phyloP scores from a whole-genome alignment of 306 rosid species.

The Bauhinia variegata region DNA sequence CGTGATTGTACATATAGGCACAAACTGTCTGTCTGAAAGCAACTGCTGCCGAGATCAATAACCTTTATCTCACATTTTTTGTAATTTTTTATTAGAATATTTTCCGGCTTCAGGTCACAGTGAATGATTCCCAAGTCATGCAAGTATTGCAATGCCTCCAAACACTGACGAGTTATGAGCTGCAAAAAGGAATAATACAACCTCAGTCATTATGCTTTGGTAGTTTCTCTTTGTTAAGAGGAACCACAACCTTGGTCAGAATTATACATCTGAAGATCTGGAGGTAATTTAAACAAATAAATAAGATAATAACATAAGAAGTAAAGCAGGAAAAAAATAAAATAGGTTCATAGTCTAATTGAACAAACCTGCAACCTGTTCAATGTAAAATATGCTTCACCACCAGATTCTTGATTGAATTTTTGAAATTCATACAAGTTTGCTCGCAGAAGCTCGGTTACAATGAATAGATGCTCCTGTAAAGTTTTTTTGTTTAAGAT shows the following conservation, averaged over 20 bases:
- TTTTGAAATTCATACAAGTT: conserved; percentile 95
- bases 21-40: conserved; percentile 81
- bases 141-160: conserved; percentile 91
- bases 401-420: conserved; percentile 91
- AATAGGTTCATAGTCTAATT: conserved; percentile 20
- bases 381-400: conserved; percentile 78
- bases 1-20: conserved; percentile 95
- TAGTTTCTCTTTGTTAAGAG: conserved; percentile 14
- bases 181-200: conserved; percentile 41
- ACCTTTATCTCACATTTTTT: conserved; percentile 85
- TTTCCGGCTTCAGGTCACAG: conserved; percentile 97
- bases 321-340: conserved; percentile 7
- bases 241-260: conserved; percentile 10
- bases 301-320: background rate
- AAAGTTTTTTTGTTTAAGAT: conserved; percentile 28
- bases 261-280: conserved; percentile 4
- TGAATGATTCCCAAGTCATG: conserved; percentile 88
- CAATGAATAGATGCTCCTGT: conserved; percentile 96
- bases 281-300: background rate
- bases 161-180: conserved; percentile 84
- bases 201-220: conserved; percentile 29
- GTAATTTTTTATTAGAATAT: conserved; percentile 85
- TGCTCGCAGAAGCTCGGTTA: conserved; percentile 90
- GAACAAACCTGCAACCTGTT: conserved; percentile 85
- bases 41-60: conserved; percentile 98